These are phyloP conservation scores for Alternaria dauci DNA, from an alignment of 2,329 filamentous ascomycete genomes.

Conservation along the genomic window DNA sequence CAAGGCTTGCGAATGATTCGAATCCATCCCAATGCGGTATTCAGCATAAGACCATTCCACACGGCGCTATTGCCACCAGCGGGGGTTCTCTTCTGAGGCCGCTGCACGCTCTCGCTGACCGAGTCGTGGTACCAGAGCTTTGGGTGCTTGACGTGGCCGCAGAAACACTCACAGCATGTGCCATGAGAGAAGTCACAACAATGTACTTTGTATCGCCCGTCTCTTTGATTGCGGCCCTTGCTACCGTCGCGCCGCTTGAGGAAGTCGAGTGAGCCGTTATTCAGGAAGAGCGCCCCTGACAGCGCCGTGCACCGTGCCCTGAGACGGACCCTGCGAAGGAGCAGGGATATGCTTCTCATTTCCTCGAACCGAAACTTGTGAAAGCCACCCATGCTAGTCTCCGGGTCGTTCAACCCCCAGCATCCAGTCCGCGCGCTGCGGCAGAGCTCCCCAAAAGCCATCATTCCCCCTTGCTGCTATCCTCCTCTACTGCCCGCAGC, in stretches of 20 bases:
- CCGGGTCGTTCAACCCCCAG: constrained; percentile 42
- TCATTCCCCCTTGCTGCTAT: constrained; percentile 46
- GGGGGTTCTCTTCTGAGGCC: constrained; percentile 20
- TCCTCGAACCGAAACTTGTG: constrained; percentile 48
- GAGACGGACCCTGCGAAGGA: constrained; percentile 39
- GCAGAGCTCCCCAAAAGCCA: constrained; percentile 49
- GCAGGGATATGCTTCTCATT: constrained; percentile 45
- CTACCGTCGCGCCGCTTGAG: constrained; percentile 15
- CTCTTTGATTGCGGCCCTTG: constrained; percentile 21
- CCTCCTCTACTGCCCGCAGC: constrained; percentile 50
- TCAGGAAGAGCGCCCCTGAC: constrained; percentile 36
- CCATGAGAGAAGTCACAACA: background rate
- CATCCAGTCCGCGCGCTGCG: constrained; percentile 40
- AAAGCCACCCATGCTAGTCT: constrained; percentile 43
- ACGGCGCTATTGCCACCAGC: constrained; percentile 36
- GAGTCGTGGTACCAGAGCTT: constrained; percentile 37
- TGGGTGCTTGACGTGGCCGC: constrained; percentile 10
- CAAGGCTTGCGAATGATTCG: constrained; percentile 38
- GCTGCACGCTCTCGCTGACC: constrained; percentile 24
- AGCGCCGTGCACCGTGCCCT: constrained; percentile 40
- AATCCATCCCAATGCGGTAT: constrained; percentile 32
- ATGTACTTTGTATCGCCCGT: constrained; percentile 8
- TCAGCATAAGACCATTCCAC: constrained; percentile 27
- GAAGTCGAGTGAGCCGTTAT: constrained; percentile 23
- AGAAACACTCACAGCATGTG: constrained; percentile 10